A percentile compares a stretch with the other conserved stretches of the same genome.
These are phyloP conservation scores for Pilatotrama ljubarskyi DNA, from an alignment of 768 basidiomycete species.

Conservation along the genomic window DNA sequence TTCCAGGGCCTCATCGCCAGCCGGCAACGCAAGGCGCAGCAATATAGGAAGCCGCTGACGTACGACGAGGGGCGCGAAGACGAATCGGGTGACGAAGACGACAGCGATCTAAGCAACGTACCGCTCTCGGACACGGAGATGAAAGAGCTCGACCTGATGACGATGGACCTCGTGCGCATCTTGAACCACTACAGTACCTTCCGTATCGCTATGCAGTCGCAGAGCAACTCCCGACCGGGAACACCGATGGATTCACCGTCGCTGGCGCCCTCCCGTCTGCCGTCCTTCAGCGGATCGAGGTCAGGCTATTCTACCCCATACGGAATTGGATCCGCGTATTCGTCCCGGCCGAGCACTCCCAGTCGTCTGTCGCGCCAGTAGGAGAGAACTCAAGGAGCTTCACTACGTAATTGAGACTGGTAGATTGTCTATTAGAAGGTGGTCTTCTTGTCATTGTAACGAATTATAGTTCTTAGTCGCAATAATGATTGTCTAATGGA, in stretches of 20 bases:
- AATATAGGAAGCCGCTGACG: conserved; percentile 34
- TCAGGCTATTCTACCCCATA: conserved; percentile 63
- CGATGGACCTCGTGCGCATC: conserved; percentile 71
- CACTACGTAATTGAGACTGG: neutral
- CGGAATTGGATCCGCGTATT: conserved; percentile 41
- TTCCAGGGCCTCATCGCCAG: conserved; percentile 75
- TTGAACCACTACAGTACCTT: conserved; percentile 73
- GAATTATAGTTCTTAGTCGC: conserved; percentile 10
- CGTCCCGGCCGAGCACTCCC: conserved; percentile 65
- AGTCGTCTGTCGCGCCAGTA: conserved; percentile 40
- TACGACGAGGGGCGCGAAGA: conserved; percentile 45
- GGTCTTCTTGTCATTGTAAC: conserved; percentile 4
- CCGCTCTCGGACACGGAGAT: conserved; percentile 69
- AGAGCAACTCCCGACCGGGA: conserved; percentile 61
- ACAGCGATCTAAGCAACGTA: conserved; percentile 42
- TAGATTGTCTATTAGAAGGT: neutral
- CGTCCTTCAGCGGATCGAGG: conserved; percentile 36
- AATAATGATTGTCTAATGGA: conserved; percentile 8
- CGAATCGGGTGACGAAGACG: conserved; percentile 62
- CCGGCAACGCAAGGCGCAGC: conserved; percentile 33
- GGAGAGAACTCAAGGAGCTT: neutral
- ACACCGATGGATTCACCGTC: conserved; percentile 62
- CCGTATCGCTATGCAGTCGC: conserved; percentile 55
- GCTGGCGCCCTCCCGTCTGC: conserved; percentile 38
- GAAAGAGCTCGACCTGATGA: conserved; percentile 72